Evolutionary conservation across 163 green algal genomes (phyloP).

Genomic region (Prototheca cutis): DNA sequence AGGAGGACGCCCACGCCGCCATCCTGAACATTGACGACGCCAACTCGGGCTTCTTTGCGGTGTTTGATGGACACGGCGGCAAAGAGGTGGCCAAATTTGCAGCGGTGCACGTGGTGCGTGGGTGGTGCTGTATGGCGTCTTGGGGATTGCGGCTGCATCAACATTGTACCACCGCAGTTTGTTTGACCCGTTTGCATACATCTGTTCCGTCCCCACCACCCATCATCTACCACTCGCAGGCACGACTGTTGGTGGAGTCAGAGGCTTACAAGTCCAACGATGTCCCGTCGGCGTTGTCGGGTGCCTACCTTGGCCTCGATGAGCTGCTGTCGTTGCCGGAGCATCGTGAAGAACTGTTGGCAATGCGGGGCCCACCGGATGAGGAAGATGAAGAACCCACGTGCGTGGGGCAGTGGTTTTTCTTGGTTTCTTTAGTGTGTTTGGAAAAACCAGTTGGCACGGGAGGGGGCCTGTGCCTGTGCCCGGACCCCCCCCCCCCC

Average conservation of each 20-base stretch:
- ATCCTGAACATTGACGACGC: constrained; percentile 37
- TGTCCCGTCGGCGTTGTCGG: constrained; percentile 19
- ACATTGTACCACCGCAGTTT: too few relatives aligned
- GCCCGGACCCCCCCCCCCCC: too few relatives aligned
- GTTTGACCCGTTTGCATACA: too few relatives aligned
- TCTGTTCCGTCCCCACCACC: too few relatives aligned
- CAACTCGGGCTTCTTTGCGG: constrained; percentile 44
- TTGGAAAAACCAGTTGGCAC: too few relatives aligned
- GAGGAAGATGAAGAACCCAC: neutral
- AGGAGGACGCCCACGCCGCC: constrained; percentile 60
- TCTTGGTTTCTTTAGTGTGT: too few relatives aligned
- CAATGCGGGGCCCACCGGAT: constrained; percentile 19
- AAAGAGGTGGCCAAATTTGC: constrained; percentile 61
- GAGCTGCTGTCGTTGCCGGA: constrained; percentile 17
- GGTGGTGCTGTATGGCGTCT: too few relatives aligned
- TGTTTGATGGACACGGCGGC: constrained; percentile 76
- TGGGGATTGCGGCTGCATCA: too few relatives aligned
- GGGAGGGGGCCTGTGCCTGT: too few relatives aligned
- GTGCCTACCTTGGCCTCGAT: constrained; percentile 43
- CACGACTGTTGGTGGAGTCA: constrained; percentile 22
- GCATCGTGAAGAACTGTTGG: constrained; percentile 13
- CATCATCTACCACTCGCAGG: too few relatives aligned
- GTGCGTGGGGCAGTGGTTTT: too few relatives aligned
- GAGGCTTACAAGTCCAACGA: constrained; percentile 19
- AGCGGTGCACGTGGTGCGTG: constrained; percentile 51